Base-by-base conservation (phyloP, 257 asterid species). In the Catharanthus roseus region DNA sequence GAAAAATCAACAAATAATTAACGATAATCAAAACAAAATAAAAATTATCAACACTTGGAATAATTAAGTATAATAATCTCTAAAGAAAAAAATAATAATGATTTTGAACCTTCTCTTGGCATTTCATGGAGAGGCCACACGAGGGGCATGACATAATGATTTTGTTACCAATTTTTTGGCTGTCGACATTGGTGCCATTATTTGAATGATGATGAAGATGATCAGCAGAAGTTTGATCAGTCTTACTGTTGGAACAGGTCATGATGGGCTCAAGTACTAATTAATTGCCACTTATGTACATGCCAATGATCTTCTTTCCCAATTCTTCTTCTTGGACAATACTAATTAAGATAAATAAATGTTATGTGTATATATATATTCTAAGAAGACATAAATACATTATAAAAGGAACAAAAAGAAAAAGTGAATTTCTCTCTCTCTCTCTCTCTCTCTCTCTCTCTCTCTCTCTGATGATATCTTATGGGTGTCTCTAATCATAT, bases 341-440 rank as follows among this genome's bases (percentile, higher is more conserved):
- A 70, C 75, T 70, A 58, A 58, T 70, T 67, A 68, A 67, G 26
- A 73, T 57, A 65, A 65, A 64, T 53, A 78, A 72, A 73, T 9
- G 7, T n/a, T n/a, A n/a, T n/a, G n/a, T n/a, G n/a, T n/a, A n/a
- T n/a, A n/a, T n/a, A n/a, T n/a, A n/a, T 3, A 61, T 41, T 58
- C 64, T 38, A 15, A 47, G 66, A 67, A 24, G 69, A 57, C 69
- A n/a, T n/a, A n/a, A n/a, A n/a, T n/a, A 77, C 26, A 60, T 72
- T 75, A 82, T 65, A 57, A 82, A 78, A 71, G 75, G 53, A 8
- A 3, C 8, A 74, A 76, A 50, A 71, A 64, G 65, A 55, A 74
- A 82, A 82, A 75, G 84, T 19, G 55, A 77, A 45, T 63, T 79
- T 82, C 79, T 28, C 81, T 28, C 79, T 72, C 72, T n/a, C n/a